phyloP scores from a whole-genome alignment of 805 yeast species.

The Danielia oregonensis region DNA sequence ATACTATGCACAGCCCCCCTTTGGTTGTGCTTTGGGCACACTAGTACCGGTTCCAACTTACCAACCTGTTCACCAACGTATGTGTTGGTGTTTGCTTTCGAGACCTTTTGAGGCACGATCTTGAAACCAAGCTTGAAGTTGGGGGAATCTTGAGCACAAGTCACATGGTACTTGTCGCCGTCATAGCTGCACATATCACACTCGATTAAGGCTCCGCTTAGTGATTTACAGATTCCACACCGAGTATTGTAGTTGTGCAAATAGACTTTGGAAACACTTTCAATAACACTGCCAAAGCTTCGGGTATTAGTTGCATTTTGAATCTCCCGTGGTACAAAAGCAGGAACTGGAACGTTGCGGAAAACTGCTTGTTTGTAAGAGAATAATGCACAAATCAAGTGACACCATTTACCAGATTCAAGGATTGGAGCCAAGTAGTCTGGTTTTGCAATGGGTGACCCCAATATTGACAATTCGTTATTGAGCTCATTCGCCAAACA shows the following conservation, averaged over 20 bases:
- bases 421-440: conserved; percentile 69
- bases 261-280: conserved; percentile 25
- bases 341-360: conserved; percentile 7
- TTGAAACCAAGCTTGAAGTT: conserved; percentile 54
- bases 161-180: conserved; percentile 40
- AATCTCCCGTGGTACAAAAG: conserved; percentile 9
- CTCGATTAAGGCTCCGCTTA: conserved; percentile 47
- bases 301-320: conserved; percentile 4
- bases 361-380: conserved; percentile 33
- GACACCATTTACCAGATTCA: conserved; percentile 69
- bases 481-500: conserved; percentile 56
- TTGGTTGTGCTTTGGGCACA: conserved; percentile 40
- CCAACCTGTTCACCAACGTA: conserved; percentile 31
- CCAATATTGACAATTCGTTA: conserved; percentile 42
- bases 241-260: conserved; percentile 22
- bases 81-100: conserved; percentile 11
- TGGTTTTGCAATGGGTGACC: conserved; percentile 41
- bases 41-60: conserved; percentile 39
- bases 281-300: conserved; percentile 17
- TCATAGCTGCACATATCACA: conserved; percentile 44
- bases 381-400: conserved; percentile 66
- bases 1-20: conserved; percentile 15
- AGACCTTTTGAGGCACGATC: conserved; percentile 22
- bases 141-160: conserved; percentile 53
- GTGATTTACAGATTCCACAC: conserved; percentile 45